phyloP scores from a whole-genome alignment of 331 rosid genomes.

The Malus hybrid region DNA sequence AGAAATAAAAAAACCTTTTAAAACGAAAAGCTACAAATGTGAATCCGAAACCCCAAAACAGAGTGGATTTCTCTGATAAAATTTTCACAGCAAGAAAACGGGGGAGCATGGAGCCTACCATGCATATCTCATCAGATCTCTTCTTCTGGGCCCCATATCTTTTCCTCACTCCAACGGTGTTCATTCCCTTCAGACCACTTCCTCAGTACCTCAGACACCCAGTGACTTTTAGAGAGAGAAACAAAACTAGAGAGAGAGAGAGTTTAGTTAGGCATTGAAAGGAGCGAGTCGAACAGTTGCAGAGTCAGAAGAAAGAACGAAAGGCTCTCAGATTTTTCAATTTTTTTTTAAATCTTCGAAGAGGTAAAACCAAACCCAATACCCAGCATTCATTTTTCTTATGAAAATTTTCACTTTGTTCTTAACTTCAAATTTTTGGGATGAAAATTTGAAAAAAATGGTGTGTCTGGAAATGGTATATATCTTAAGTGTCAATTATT shows the following conservation, averaged over 20 bases:
- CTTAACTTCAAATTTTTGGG: background rate
- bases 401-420: slow-evolving; percentile 17
- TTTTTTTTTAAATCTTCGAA: slow-evolving; percentile 6
- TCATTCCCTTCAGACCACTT: slow-evolving; percentile 39
- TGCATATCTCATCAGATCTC: slow-evolving; percentile 59
- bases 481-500: slow-evolving; percentile 4
- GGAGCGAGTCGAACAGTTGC: too few species aligned
- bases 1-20: background rate
- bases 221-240: slow-evolving; percentile 17
- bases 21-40: slow-evolving; percentile 6
- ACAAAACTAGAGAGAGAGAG: background rate
- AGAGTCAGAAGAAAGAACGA: background rate
- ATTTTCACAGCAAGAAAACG: background rate
- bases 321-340: slow-evolving; percentile 10
- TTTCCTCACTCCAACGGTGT: slow-evolving; percentile 36
- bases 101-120: slow-evolving; percentile 54
- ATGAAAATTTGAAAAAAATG: background rate
- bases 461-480: slow-evolving; percentile 16
- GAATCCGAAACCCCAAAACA: slow-evolving; percentile 40
- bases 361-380: slow-evolving; percentile 25
- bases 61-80: slow-evolving; percentile 16
- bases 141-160: slow-evolving; percentile 49
- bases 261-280: too few species aligned
- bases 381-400: slow-evolving; percentile 16
- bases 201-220: slow-evolving; percentile 34